Percentiles rank a stretch among this genome's conserved stretches.
Conservation (phyloP, 2,329 filamentous ascomycete genomes). For the Talaromyces sp. region DNA sequence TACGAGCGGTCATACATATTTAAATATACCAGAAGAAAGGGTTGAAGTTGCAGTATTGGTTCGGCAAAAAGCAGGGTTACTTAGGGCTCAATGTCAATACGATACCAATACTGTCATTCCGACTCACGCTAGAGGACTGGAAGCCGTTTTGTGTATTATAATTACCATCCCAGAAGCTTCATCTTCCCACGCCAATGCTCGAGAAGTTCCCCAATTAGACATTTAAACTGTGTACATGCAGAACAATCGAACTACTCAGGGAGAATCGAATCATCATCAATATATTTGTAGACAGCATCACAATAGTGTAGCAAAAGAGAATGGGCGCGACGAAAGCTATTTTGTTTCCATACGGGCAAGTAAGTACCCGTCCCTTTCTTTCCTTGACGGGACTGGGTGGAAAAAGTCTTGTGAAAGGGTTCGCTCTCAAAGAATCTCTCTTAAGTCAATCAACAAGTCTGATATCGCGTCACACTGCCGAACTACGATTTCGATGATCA, state of each 20-base stretch:
- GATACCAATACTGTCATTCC: neutral
- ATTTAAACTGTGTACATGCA: neutral
- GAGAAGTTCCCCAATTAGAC: neutral
- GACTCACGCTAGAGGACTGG: neutral
- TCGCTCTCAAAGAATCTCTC: neutral
- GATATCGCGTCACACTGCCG: neutral
- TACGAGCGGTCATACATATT: neutral
- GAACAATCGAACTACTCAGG: neutral
- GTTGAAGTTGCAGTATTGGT: neutral
- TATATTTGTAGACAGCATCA: too few relatives aligned
- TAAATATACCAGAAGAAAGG: neutral
- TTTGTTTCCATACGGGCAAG: neutral
- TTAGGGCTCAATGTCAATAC: neutral
- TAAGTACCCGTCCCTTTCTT: slow-evolving; percentile 11
- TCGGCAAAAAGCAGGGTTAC: neutral
- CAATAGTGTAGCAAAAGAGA: neutral
- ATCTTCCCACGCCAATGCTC: neutral
- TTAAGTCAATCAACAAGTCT: neutral
- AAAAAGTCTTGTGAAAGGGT: slow-evolving; percentile 3
- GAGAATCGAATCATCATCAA: too few relatives aligned
- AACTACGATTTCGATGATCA: neutral
- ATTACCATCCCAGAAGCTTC: slow-evolving; percentile 4
- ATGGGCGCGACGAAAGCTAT: slow-evolving; percentile 1
- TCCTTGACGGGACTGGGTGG: neutral
- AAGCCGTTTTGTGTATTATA: neutral